Conservation (phyloP, 2,329 filamentous ascomycete species). For the Sporothrix dimorphospora region DNA sequence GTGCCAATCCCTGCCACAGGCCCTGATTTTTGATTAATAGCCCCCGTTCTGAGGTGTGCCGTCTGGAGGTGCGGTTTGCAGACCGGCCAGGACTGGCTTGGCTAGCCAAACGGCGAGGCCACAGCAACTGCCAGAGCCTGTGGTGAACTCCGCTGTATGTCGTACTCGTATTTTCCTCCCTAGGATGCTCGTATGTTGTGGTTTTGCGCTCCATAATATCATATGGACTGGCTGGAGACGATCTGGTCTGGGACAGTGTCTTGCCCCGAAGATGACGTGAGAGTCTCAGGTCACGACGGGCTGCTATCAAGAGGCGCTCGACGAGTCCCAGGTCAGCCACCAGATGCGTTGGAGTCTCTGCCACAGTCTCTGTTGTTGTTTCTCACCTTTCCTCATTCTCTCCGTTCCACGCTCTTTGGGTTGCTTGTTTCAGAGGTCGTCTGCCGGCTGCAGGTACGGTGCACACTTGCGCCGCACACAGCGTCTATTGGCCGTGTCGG, state of each 20-base stretch:
- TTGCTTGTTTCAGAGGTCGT: constrained; percentile 1
- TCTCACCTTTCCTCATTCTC: not conserved
- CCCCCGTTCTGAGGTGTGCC: constrained; percentile 7
- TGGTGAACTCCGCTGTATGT: not conserved
- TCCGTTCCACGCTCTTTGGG: not conserved
- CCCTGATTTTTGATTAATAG: constrained; percentile 13
- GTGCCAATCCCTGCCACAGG: constrained; percentile 23
- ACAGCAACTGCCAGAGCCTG: not conserved
- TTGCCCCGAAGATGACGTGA: constrained; percentile 20
- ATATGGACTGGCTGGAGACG: not conserved
- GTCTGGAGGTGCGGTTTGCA: not conserved
- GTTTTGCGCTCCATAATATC: not conserved
- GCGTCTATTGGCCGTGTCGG: not conserved
- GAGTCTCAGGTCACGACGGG: constrained; percentile 15
- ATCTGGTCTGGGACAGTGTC: constrained; percentile 6
- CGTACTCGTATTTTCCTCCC: too few relatives aligned
- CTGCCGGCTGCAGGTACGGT: constrained; percentile 9
- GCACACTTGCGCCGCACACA: not conserved
- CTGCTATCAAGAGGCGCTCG: not conserved
- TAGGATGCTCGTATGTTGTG: not conserved
- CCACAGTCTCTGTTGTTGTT: not conserved
- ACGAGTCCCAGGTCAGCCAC: not conserved
- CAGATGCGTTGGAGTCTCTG: not conserved
- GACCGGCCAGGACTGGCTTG: not conserved
- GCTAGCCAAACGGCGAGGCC: not conserved